Percentiles rank a stretch among this genome's conserved stretches.
phyloP scores from a whole-genome alignment of 139 green algal genomes.

The Limnomonas spitsbergensis region DNA sequence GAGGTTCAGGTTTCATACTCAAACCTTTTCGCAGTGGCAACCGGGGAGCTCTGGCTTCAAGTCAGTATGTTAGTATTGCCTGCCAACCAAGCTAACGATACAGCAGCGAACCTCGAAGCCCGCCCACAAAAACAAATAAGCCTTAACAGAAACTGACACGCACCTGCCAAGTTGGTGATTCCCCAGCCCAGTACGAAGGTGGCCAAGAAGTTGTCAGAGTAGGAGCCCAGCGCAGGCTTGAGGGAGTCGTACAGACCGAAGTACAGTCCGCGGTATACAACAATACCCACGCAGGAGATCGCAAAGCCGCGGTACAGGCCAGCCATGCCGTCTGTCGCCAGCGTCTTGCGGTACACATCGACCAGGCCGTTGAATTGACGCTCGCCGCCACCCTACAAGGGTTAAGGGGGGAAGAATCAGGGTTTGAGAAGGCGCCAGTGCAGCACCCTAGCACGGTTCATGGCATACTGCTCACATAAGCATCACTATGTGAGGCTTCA shows the following conservation, averaged over 20 bases:
- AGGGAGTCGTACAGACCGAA: conserved; percentile 98
- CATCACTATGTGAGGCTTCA: too few species aligned
- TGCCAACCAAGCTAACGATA: too few species aligned
- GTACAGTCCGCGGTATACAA: conserved; percentile 98
- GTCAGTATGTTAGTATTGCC: too few species aligned
- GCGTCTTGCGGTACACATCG: conserved; percentile 87
- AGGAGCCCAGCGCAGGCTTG: conserved; percentile 51
- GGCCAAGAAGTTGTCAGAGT: conserved; percentile 49
- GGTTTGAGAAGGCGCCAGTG: too few species aligned
- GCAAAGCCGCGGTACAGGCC: conserved; percentile 63
- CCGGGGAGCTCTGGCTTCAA: too few species aligned
- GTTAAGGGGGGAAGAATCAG: too few species aligned
- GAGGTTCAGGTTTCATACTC: too few species aligned
- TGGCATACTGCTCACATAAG: too few species aligned
- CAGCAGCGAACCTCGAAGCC: too few species aligned
- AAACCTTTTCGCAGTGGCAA: too few species aligned
- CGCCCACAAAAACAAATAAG: too few species aligned
- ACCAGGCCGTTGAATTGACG: conserved; percentile 73
- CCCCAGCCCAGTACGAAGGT: conserved; percentile 59
- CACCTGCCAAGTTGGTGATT: conserved; percentile 58
- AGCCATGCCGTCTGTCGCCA: conserved; percentile 49
- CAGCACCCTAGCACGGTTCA: too few species aligned
- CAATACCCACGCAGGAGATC: conserved; percentile 96
- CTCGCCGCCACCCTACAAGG: conserved; percentile 35
- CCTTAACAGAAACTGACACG: neutral